Conservation (phyloP, 1,284 basidiomycete species). For the Rhodotorula sp. region DNA sequence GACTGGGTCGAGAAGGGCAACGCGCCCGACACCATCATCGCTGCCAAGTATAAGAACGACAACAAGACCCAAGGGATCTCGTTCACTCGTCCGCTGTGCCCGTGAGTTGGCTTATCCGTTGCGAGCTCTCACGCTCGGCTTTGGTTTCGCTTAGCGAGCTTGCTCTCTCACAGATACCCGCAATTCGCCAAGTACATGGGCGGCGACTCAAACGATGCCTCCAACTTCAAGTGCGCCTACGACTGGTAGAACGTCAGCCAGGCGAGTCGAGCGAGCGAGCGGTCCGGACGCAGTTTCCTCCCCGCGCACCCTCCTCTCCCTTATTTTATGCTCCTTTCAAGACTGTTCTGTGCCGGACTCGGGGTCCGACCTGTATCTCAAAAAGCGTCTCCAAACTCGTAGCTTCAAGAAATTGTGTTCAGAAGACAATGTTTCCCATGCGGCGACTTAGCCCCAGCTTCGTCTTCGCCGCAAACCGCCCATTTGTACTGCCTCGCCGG, state of each 20-base stretch:
- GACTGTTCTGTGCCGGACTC: no score
- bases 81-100: conserved; percentile 26
- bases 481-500: no score
- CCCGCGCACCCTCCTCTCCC: no score
- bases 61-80: conserved; percentile 12
- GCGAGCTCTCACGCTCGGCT: not conserved
- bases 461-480: no score
- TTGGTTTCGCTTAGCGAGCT: not conserved
- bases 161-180: not conserved
- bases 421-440: no score
- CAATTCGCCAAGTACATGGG: not conserved
- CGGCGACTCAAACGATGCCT: conserved; percentile 20
- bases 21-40: conserved; percentile 29
- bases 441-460: no score
- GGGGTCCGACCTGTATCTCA: no score
- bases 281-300: no score
- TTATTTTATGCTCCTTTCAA: no score
- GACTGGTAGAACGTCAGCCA: not conserved
- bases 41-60: conserved; percentile 17
- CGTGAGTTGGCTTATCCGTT: not conserved
- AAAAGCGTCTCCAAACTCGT: no score
- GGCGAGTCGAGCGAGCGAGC: not conserved
- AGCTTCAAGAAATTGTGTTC: no score
- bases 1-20: conserved; percentile 39
- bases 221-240: conserved; percentile 23